Evolutionary conservation across 345 rosid genomes (phyloP).

Genomic region (Populus ilicifolia): DNA sequence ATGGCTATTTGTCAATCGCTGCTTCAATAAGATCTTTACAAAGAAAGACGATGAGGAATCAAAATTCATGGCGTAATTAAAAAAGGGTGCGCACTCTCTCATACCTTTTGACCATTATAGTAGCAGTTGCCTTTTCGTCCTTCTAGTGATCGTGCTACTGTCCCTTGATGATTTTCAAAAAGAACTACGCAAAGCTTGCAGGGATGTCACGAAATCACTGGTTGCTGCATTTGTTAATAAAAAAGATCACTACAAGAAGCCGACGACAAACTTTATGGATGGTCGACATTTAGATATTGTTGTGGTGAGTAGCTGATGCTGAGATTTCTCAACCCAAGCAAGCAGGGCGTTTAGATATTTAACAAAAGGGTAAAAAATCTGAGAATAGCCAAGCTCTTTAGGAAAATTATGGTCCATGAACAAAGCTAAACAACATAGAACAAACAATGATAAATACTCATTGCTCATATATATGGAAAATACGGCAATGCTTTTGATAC

Average conservation of each 20-base stretch:
- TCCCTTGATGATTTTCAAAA: background rate
- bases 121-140: background rate
- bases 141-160: background rate
- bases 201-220: slow-evolving; percentile 21
- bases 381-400: background rate
- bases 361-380: background rate
- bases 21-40: slow-evolving; percentile 2
- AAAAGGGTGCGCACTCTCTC: slow-evolving; percentile 14
- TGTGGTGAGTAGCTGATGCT: background rate
- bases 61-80: slow-evolving; percentile 19
- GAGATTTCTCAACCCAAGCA: background rate
- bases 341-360: background rate
- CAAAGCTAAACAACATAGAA: slow-evolving; percentile 8
- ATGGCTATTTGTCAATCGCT: slow-evolving; percentile 1
- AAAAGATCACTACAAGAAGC: slow-evolving; percentile 2
- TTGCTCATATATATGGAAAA: background rate
- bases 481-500: background rate
- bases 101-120: slow-evolving; percentile 24
- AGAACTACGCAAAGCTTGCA: background rate
- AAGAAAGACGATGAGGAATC: slow-evolving; percentile 29
- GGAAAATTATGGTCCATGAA: background rate
- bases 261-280: slow-evolving; percentile 33
- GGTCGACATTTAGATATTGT: slow-evolving; percentile 17
- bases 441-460: slow-evolving; percentile 2
- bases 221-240: slow-evolving; percentile 1